Base-by-base conservation (phyloP, 2,329 filamentous ascomycete genomes). In the Leptographium galeiforme region DNA sequence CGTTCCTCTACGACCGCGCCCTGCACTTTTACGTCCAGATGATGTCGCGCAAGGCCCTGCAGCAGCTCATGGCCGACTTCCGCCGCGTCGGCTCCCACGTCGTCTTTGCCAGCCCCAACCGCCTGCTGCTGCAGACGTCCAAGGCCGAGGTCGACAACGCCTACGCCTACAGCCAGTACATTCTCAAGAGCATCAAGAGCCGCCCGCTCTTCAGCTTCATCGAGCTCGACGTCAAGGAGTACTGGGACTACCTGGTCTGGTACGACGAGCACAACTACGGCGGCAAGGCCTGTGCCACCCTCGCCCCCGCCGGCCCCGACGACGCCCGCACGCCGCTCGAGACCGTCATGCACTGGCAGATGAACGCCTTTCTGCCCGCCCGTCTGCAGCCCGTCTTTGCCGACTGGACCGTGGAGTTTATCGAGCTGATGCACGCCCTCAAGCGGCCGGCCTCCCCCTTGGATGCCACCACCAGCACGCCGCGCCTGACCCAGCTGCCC, bases 181-280 rank as follows among this genome's bases (percentile, higher is more conserved):
- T 98, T 57, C 78, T 98, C 63, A 96, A 96, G 71, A 95, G 90
- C 0, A 96, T 99, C 71, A 91, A 95, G 68, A 83, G 82, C 54
- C 96, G 96, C 63, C 89, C 93, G 0, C 77, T 96, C 0, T 99
- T 99, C 70, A 88, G 96, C 67, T 98, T 98, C 64, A 82, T 99
- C 58, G 93, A 98, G 62, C 76, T 99, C 4, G 88, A 96, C 61
- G 93, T 99, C 67, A 95, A 91, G 60, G 93, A 98, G 66, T 99
- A 96, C 68, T 99, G 93, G 93, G 93, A 99, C 67, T 97, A 96
- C 63, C 81, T 99, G 0, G 83, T 96, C 5, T 99, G 93, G 93
- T 97, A 97, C 61, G 93, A 99, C 61, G 89, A 96, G 68, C 96
- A 91, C 75, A 98, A 99, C 72, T 97, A 97, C 63, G 94, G 93